A percentile compares a stretch with the other conserved stretches of the same genome.
Conservation (phyloP, 2,329 filamentous ascomycete species). For the Ophiostoma fasciatum region DNA sequence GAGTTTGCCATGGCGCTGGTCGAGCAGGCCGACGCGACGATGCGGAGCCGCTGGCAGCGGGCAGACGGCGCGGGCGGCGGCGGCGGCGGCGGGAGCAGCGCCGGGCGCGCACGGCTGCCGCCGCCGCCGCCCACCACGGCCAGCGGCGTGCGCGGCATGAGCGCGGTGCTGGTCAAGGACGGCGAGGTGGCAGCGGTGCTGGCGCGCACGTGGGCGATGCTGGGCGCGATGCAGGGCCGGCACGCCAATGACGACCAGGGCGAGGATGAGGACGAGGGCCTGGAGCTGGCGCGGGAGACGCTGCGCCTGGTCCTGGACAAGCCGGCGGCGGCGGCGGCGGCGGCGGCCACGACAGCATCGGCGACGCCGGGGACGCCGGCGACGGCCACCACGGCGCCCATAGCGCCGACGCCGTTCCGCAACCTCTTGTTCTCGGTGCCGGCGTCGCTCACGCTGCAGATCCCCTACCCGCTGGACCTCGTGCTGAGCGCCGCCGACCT, state of each 20-base stretch:
- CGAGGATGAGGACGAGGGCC: slow-evolving; percentile 64
- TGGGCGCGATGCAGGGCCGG: slow-evolving; percentile 58
- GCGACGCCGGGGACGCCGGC: slow-evolving; percentile 17
- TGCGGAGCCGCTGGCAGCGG: slow-evolving; percentile 57
- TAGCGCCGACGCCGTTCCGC: slow-evolving; percentile 48
- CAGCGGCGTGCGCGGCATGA: slow-evolving; percentile 34
- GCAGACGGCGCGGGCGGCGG: slow-evolving; percentile 23
- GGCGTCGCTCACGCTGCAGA: slow-evolving; percentile 53
- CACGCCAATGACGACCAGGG: slow-evolving; percentile 50
- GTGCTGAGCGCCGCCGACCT: slow-evolving; percentile 68
- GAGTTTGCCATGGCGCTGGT: slow-evolving; percentile 86
- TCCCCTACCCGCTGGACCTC: slow-evolving; percentile 70
- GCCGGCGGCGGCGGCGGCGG: slow-evolving; percentile 25
- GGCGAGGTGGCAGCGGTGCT: slow-evolving; percentile 70
- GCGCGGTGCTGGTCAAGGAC: slow-evolving; percentile 62
- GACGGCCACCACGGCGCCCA: slow-evolving; percentile 5
- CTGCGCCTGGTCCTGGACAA: slow-evolving; percentile 52
- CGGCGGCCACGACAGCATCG: slow-evolving; percentile 13
- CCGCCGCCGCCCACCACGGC: slow-evolving; percentile 6
- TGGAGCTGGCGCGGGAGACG: slow-evolving; percentile 70
- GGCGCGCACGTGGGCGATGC: slow-evolving; percentile 59
- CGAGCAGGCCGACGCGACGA: slow-evolving; percentile 66
- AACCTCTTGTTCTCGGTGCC: slow-evolving; percentile 72
- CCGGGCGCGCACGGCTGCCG: too few species aligned
- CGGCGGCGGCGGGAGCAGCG: background rate